These are phyloP conservation scores for Royoungia palumana DNA, from an alignment of 768 basidiomycete species.

Conservation along the genomic window DNA sequence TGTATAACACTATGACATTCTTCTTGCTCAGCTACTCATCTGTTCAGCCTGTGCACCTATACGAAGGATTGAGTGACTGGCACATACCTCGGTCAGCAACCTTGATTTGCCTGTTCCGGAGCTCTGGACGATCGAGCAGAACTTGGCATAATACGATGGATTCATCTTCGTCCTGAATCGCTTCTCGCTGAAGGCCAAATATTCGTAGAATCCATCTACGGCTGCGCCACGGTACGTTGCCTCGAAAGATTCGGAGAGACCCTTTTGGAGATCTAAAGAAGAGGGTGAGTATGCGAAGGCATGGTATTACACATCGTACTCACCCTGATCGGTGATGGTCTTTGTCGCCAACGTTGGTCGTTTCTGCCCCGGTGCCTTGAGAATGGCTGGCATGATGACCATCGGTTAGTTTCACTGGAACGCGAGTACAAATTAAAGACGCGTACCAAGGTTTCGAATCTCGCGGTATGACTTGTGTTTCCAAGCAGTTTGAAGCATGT, in stretches of 20 bases:
- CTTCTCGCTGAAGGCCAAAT: slow-evolving; percentile 1
- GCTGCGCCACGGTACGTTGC: not conserved
- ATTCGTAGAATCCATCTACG: slow-evolving; percentile 3
- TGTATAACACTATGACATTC: not conserved
- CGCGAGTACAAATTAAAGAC: no score
- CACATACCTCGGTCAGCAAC: slow-evolving; percentile 8
- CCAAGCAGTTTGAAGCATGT: slow-evolving; percentile 1
- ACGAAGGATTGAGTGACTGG: no score
- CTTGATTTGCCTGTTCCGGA: slow-evolving; percentile 14
- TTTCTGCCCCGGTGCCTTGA: no score
- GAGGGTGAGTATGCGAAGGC: no score
- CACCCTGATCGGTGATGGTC: no score
- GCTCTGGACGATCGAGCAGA: slow-evolving; percentile 12
- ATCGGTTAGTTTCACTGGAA: no score
- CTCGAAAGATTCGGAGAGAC: not conserved
- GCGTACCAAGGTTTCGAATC: slow-evolving; percentile 6
- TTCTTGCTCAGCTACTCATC: not conserved
- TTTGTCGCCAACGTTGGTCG: no score
- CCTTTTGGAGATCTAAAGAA: no score
- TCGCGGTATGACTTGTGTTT: not conserved
- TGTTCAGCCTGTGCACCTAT: no score
- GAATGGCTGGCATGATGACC: no score
- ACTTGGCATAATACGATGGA: slow-evolving; percentile 4
- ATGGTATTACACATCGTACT: no score
- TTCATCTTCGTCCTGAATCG: not conserved